Conservation (phyloP, 2,329 filamentous ascomycete species). For the Aspergillus sclerotialis region DNA sequence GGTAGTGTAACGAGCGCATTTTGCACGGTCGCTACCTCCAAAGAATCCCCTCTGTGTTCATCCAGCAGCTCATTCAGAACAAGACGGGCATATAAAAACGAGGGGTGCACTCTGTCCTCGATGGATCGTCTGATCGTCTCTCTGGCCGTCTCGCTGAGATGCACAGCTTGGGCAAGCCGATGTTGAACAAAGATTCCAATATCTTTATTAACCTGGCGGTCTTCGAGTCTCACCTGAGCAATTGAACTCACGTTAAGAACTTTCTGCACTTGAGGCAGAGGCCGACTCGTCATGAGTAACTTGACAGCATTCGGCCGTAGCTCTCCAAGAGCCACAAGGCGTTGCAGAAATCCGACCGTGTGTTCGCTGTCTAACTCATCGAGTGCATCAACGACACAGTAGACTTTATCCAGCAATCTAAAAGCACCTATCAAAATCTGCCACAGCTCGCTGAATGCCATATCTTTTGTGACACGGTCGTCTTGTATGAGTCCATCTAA, state of each 20-base stretch:
- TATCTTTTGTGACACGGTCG: no score
- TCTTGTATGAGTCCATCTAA: no score
- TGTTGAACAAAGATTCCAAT: constrained; percentile 33
- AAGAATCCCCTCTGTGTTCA: constrained; percentile 13
- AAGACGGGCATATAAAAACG: constrained; percentile 32
- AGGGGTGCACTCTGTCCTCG: constrained; percentile 15
- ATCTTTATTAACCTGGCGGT: constrained; percentile 32
- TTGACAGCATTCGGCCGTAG: constrained; percentile 30
- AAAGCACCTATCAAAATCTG: no score
- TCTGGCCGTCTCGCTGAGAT: no score
- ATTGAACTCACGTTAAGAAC: constrained; percentile 18
- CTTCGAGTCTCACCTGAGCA: constrained; percentile 33
- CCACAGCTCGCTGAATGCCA: no score
- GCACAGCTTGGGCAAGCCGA: no score
- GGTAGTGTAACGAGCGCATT: constrained; percentile 18
- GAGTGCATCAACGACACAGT: constrained; percentile 39
- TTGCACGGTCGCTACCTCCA: no score
- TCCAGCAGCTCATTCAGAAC: constrained; percentile 34
- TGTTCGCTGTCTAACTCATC: constrained; percentile 43
- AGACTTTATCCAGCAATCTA: constrained; percentile 14
- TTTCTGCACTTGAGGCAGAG: constrained; percentile 23
- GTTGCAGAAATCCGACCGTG: constrained; percentile 27
- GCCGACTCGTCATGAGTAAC: constrained; percentile 40
- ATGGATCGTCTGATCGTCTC: not conserved
- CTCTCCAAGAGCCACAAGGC: constrained; percentile 25